phyloP scores from a whole-genome alignment of 1,139 yeast genomes.

The Protomyces inouyei region DNA sequence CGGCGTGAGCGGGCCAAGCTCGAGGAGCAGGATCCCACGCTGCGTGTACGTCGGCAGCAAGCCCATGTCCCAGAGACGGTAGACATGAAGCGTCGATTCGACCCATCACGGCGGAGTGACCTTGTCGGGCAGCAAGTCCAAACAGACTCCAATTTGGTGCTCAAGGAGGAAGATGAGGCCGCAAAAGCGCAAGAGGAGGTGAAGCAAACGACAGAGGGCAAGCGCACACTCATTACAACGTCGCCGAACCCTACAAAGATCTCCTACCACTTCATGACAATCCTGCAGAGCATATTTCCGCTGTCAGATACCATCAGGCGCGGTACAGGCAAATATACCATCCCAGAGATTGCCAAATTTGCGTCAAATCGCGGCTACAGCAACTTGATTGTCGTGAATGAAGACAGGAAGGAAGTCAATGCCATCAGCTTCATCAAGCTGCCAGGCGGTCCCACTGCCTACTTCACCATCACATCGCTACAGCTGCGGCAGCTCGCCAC shows the following conservation, averaged over 20 bases:
- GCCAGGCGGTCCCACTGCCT: conserved; percentile 92
- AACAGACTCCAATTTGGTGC: conserved; percentile 5
- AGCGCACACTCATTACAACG: conserved; percentile 69
- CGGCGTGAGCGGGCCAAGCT: conserved; percentile 16
- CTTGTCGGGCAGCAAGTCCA: conserved; percentile 5
- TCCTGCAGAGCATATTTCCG: conserved; percentile 78
- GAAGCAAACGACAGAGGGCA: conserved; percentile 58
- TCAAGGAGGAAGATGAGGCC: conserved; percentile 3
- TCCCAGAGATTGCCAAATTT: conserved; percentile 79
- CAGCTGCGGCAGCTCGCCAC: conserved; percentile 72
- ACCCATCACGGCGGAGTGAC: conserved; percentile 38
- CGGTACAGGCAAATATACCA: conserved; percentile 64
- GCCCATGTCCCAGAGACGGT: conserved; percentile 82
- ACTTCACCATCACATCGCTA: conserved; percentile 78
- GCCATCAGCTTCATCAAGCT: conserved; percentile 89
- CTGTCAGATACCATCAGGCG: conserved; percentile 81
- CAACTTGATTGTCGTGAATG: conserved; percentile 81
- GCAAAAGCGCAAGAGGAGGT: conserved; percentile 50
- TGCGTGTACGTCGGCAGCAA: conserved; percentile 53
- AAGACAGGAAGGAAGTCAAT: conserved; percentile 84
- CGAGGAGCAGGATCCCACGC: conserved; percentile 20
- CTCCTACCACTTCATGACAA: conserved; percentile 87
- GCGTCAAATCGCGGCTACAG: conserved; percentile 81
- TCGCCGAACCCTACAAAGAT: conserved; percentile 77
- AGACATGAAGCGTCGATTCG: conserved; percentile 81